Evolutionary conservation across 331 rosid genomes (phyloP).

Genomic region (Malus hybrid): DNA sequence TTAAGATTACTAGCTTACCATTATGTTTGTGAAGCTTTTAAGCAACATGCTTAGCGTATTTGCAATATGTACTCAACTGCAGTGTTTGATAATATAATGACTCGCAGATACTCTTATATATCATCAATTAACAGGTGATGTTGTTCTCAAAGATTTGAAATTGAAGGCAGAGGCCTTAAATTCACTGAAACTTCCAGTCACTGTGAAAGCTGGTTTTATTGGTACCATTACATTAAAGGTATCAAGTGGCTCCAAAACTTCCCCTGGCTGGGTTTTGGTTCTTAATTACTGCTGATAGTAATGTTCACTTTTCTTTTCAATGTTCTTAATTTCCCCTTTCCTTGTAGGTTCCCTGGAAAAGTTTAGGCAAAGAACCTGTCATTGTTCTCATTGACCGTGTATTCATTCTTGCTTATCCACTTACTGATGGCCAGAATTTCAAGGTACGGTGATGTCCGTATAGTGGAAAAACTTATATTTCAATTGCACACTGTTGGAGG

Average conservation of each 20-base stretch:
- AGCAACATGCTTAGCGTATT: not conserved
- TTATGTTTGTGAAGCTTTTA: not conserved
- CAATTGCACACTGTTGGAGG: not conserved
- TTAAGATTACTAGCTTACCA: not conserved
- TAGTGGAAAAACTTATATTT: not conserved
- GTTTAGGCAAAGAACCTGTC: constrained; percentile 98
- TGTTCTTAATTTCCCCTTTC: constrained; percentile 2
- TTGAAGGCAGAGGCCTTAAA: constrained; percentile 91
- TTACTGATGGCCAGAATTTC: constrained; percentile 52
- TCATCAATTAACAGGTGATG: constrained; percentile 59
- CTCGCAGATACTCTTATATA: not conserved
- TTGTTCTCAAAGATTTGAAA: constrained; percentile 89
- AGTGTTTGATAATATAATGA: not conserved
- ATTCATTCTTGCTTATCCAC: constrained; percentile 88
- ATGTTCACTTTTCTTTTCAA: constrained; percentile 3
- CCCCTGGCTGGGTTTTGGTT: constrained; percentile 8
- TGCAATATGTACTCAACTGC: not conserved
- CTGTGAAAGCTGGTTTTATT: constrained; percentile 94
- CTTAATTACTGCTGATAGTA: constrained; percentile 2
- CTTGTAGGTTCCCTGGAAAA: constrained; percentile 96
- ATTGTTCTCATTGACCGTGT: constrained; percentile 90
- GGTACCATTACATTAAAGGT: constrained; percentile 96
- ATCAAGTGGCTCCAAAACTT: constrained; percentile 18
- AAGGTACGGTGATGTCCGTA: constrained; percentile 36
- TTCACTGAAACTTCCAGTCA: constrained; percentile 90